phyloP scores from a whole-genome alignment of 495 filamentous ascomycete genomes.

The Aspergillus saccharolyticus region DNA sequence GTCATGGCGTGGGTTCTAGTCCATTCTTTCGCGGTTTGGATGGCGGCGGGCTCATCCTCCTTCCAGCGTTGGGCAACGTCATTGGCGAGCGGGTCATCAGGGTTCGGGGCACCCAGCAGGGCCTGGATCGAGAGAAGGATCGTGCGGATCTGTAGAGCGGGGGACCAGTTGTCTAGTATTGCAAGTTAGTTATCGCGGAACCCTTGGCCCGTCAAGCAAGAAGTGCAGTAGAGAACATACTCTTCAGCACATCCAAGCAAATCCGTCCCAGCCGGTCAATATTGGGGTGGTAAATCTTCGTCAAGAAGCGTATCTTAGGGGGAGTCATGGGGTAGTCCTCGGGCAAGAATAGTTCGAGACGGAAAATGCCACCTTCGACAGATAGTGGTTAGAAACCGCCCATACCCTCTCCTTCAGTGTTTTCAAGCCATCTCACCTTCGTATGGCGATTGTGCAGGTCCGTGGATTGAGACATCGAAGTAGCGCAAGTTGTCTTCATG shows the following conservation, averaged over 20 bases:
- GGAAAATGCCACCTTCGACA: slow-evolving; percentile 79
- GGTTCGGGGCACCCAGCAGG: slow-evolving; percentile 91
- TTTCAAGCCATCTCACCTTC: slow-evolving; percentile 53
- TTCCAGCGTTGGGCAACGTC: slow-evolving; percentile 99
- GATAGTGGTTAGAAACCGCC: slow-evolving; percentile 15
- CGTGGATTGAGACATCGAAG: slow-evolving; percentile 95
- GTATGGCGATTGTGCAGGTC: slow-evolving; percentile 90
- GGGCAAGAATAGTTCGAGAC: slow-evolving; percentile 96
- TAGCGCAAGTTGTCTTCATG: slow-evolving; percentile 98
- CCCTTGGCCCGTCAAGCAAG: background rate
- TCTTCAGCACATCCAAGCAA: slow-evolving; percentile 96
- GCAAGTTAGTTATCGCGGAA: background rate
- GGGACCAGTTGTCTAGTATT: slow-evolving; percentile 91
- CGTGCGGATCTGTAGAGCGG: slow-evolving; percentile 94
- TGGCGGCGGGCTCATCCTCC: slow-evolving; percentile 86
- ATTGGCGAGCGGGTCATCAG: slow-evolving; percentile 92
- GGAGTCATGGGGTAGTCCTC: slow-evolving; percentile 99
- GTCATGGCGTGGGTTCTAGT: slow-evolving; percentile 71
- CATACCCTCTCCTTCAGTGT: background rate
- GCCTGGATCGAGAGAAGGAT: slow-evolving; percentile 98
- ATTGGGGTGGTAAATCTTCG: slow-evolving; percentile 99
- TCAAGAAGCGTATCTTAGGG: slow-evolving; percentile 96
- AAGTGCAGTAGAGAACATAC: slow-evolving; percentile 40
- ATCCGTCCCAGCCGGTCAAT: slow-evolving; percentile 97
- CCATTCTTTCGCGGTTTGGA: slow-evolving; percentile 85